phyloP scores from a whole-genome alignment of 1,139 yeast species.

The Protomyces arabidopsidicola region DNA sequence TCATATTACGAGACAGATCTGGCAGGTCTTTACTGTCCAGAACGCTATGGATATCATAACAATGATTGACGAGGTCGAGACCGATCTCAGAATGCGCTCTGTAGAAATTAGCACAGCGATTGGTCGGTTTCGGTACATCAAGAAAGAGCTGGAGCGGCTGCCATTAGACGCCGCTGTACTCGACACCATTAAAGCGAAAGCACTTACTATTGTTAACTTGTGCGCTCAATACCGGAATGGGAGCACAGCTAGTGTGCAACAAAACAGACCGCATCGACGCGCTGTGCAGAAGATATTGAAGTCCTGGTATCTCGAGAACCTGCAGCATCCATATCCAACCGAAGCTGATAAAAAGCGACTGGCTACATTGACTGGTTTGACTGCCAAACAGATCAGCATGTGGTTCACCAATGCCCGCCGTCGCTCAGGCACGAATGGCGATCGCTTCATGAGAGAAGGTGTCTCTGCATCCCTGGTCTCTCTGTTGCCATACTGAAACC shows the following conservation, averaged over 20 bases:
- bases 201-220: not conserved
- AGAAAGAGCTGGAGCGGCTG: not conserved
- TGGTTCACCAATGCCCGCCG: slow-evolving; percentile 97
- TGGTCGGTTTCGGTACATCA: not conserved
- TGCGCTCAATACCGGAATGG: not conserved
- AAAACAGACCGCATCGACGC: not conserved
- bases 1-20: too few species aligned
- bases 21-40: too few species aligned
- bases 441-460: slow-evolving; percentile 34
- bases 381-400: slow-evolving; percentile 84
- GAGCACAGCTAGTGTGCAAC: not conserved
- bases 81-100: not conserved
- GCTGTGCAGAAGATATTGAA: slow-evolving; percentile 48
- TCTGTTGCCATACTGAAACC: not conserved
- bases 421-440: slow-evolving; percentile 53
- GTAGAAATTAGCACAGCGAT: not conserved
- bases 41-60: not conserved
- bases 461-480: not conserved
- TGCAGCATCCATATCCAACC: slow-evolving; percentile 91
- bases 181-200: not conserved
- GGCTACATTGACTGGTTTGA: slow-evolving; percentile 76
- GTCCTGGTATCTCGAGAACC: slow-evolving; percentile 77
- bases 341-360: slow-evolving; percentile 80
- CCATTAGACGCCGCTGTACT: not conserved
- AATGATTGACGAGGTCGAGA: not conserved